These are phyloP conservation scores for Cokeromyces recurvatus DNA, from an alignment of 371 early-diverging fungal species.

Conservation along the genomic window DNA sequence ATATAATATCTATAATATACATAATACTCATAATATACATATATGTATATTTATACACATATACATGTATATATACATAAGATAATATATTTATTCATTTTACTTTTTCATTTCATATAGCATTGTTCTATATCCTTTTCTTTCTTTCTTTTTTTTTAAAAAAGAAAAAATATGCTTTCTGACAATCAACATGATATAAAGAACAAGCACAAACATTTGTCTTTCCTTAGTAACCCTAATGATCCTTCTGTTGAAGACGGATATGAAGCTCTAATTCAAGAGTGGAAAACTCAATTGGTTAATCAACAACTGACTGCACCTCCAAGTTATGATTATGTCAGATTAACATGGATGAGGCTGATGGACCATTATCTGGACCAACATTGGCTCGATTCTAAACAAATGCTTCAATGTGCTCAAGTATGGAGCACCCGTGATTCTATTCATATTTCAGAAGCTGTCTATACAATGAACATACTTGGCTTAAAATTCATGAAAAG, in stretches of 20 bases:
- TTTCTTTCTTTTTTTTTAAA: no score
- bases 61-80: no score
- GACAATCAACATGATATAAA: no score
- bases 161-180: no score
- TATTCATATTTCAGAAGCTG: slow-evolving; percentile 23
- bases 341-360: slow-evolving; percentile 21
- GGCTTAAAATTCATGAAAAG: slow-evolving; percentile 35
- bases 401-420: slow-evolving; percentile 39
- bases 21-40: no score
- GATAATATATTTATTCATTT: no score
- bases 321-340: slow-evolving; percentile 10
- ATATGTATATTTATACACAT: no score
- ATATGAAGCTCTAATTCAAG: slow-evolving; percentile 28
- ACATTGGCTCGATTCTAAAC: slow-evolving; percentile 38
- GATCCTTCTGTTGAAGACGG: slow-evolving; percentile 27
- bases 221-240: slow-evolving; percentile 18
- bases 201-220: no score
- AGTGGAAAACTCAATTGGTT: slow-evolving; percentile 30
- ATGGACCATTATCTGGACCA: slow-evolving; percentile 38
- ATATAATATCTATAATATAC: no score
- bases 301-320: slow-evolving; percentile 14
- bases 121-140: no score
- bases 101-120: no score
- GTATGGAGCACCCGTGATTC: slow-evolving; percentile 33
- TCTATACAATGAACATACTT: slow-evolving; percentile 35